Conservation (phyloP, 305 asterid genomes). For the Ilex paraguariensis region DNA sequence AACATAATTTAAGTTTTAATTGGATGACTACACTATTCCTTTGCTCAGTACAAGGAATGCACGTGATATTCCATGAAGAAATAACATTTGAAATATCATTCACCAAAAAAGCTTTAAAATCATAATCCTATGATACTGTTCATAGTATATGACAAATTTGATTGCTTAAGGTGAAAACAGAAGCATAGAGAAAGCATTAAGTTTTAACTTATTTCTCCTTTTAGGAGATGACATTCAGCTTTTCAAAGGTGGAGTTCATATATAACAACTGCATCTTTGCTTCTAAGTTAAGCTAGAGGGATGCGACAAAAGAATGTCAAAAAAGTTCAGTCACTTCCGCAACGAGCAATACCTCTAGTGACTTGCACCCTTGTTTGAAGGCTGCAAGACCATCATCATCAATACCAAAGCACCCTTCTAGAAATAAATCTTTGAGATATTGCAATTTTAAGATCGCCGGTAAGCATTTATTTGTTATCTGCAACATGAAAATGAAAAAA, state of each 20-base stretch:
- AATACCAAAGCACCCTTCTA: no score
- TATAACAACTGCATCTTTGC: no score
- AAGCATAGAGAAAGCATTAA: no score
- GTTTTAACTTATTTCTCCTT: no score
- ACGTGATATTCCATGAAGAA: not conserved
- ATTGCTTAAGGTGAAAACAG: not conserved
- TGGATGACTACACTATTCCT: not conserved
- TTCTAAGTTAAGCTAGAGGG: not conserved
- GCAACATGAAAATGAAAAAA: not conserved
- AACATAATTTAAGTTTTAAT: not conserved
- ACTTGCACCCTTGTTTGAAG: slow-evolving; percentile 60
- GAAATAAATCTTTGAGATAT: slow-evolving; percentile 6
- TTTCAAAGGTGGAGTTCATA: not conserved
- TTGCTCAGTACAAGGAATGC: not conserved
- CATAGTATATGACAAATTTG: no score
- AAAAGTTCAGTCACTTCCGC: slow-evolving; percentile 1
- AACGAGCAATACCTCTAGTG: slow-evolving; percentile 58
- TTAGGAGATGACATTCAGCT: not conserved
- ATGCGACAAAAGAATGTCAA: not conserved
- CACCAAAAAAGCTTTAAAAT: not conserved
- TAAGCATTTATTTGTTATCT: not conserved
- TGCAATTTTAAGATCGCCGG: not conserved
- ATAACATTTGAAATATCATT: not conserved
- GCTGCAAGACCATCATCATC: slow-evolving; percentile 71
- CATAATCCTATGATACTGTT: no score